Conservation (phyloP, 2,329 filamentous ascomycete species). For the Aspergillus sp. region DNA sequence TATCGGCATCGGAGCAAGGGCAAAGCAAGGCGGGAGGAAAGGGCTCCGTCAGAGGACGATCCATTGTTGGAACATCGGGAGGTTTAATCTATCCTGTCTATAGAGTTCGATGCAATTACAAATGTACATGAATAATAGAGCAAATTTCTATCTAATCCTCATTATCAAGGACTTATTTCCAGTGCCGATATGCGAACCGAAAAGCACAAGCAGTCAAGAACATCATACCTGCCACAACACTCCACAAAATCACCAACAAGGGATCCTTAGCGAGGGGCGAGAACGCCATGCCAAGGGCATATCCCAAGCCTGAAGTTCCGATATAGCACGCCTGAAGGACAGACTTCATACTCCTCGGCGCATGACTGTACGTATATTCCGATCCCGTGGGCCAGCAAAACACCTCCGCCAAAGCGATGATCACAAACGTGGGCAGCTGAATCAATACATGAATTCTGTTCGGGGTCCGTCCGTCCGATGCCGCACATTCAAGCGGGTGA, state of each 20-base stretch:
- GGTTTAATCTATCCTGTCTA: neutral
- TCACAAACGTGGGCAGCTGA: constrained; percentile 32
- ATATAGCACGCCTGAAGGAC: neutral
- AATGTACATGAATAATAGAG: neutral
- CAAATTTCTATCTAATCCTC: neutral
- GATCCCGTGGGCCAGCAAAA: constrained; percentile 62
- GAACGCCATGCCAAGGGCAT: neutral
- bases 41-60: neutral
- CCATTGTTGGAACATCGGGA: neutral
- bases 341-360: constrained; percentile 41
- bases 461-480: neutral
- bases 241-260: neutral
- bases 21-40: neutral
- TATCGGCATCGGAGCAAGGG: neutral
- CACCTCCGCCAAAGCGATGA: constrained; percentile 47
- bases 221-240: neutral
- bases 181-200: neutral
- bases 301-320: neutral
- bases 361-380: constrained; percentile 69
- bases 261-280: neutral
- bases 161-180: neutral
- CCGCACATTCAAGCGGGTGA: neutral
- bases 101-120: neutral
- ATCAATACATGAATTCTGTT: constrained; percentile 29
- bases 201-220: neutral